These are phyloP conservation scores for Halophytophthora polymorphica DNA, from an alignment of 352 stramenopile genomes.

Conservation along the genomic window DNA sequence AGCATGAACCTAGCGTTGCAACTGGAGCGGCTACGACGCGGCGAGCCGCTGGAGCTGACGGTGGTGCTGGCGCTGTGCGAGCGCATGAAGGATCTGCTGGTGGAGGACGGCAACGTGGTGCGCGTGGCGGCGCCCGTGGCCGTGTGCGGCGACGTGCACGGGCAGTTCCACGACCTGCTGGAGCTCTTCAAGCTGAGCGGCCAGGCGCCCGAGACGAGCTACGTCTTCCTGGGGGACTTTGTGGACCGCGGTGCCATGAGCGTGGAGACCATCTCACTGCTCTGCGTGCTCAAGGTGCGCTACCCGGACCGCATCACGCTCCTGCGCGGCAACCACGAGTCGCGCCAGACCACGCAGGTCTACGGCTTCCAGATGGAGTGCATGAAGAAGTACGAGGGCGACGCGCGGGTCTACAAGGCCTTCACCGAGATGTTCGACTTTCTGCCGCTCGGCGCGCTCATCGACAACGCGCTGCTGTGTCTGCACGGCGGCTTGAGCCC, in stretches of 20 bases:
- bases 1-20: conserved; percentile 37
- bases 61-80: conserved; percentile 60
- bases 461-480: conserved; percentile 63
- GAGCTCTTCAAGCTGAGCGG: conserved; percentile 91
- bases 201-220: conserved; percentile 80
- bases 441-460: conserved; percentile 74
- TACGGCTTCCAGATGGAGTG: conserved; percentile 87
- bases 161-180: conserved; percentile 96
- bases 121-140: conserved; percentile 70
- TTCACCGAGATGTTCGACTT: conserved; percentile 84
- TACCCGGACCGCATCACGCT: conserved; percentile 93
- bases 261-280: conserved; percentile 91
- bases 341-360: conserved; percentile 72
- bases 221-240: conserved; percentile 97
- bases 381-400: conserved; percentile 82
- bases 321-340: conserved; percentile 95
- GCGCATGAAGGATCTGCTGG: conserved; percentile 62
- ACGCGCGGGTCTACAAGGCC: conserved; percentile 67
- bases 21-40: conserved; percentile 58
- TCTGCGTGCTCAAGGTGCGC: conserved; percentile 86
- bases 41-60: conserved; percentile 50
- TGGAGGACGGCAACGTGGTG: conserved; percentile 85
- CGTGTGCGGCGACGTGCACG: conserved; percentile 95
- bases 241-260: conserved; percentile 95
- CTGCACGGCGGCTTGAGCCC: conserved; percentile 68